Evolutionary conservation across 2,329 filamentous ascomycete genomes (phyloP).

Genomic region (Raffaelea deltoideospora): DNA sequence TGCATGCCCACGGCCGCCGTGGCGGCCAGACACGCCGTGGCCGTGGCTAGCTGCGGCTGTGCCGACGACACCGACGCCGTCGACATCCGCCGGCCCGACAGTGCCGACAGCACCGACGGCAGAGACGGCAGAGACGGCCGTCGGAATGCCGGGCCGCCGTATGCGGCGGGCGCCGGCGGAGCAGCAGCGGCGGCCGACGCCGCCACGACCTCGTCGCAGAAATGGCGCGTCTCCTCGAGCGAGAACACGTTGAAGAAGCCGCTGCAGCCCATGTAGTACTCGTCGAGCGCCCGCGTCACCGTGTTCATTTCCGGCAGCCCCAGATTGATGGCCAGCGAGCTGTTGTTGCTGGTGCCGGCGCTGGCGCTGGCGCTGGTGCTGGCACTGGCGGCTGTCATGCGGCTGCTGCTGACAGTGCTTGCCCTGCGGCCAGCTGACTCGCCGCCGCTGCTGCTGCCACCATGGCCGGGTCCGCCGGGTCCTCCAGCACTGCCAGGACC

Average conservation of each 20-base stretch:
- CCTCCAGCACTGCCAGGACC: no score
- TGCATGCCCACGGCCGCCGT: conserved; percentile 16
- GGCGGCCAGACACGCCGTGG: conserved; percentile 13
- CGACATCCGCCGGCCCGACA: not conserved
- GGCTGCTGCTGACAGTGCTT: no score
- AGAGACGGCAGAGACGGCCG: no score
- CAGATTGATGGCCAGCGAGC: conserved; percentile 5
- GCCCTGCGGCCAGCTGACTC: no score
- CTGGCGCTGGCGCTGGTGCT: not conserved
- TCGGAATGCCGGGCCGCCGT: no score
- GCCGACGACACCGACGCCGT: not conserved
- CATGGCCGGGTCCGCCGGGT: no score
- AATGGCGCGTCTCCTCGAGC: conserved; percentile 8
- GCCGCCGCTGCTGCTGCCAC: no score
- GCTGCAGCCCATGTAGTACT: conserved; percentile 14
- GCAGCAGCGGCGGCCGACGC: conserved; percentile 1
- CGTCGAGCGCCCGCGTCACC: conserved; percentile 10
- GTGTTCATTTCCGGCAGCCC: conserved; percentile 9
- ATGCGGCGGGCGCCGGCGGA: no score
- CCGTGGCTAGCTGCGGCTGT: conserved; percentile 5
- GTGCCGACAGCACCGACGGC: no score
- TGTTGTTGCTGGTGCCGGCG: not conserved
- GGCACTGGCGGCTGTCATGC: conserved; percentile 1
- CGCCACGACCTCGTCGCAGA: conserved; percentile 9
- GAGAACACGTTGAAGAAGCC: conserved; percentile 17